Evolutionary conservation across 495 filamentous ascomycete species (phyloP), one percentile per base, ranked within the genome.

Genomic region (Coniosporium apollinis): DNA sequence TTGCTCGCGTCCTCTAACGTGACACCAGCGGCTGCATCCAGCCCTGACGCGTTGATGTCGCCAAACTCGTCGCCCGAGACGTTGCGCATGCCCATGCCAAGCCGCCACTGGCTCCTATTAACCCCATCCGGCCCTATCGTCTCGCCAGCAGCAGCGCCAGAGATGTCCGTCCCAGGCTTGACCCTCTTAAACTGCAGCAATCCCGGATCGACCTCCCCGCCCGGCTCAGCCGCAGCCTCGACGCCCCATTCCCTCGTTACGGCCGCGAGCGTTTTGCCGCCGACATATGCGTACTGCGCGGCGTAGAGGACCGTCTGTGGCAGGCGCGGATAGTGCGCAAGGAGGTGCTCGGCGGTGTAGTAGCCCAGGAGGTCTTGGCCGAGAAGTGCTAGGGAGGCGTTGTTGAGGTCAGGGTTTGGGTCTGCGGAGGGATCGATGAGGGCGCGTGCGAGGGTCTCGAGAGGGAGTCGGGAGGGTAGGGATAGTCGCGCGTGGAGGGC

Each of bases 401-500:
- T 92, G 58, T 87, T 89, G 65, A 83, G 84, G 40, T 58, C 57
- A 5, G 69, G 59, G 56, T 85, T 65, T 0, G 65, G 49, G 52
- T 96, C 85, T 14, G 87, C 84, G 13, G 85, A 79, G 20, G 67
- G 59, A 58, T 94, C 79, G 48, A 96, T 72, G 33, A 97, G 71
- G 32, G 81, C 70, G 25, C 89, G 74, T 37, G 82, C 84, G 34
- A 97, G 74, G 1, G 79, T 82, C 54, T 92, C 67, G 21, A 92
- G 59, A 5, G 89, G 91, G 44, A 94, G 66, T 55, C 74, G 76
- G 22, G 70, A 64, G 20, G 86, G 75, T 39, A 97, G 75, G 34
- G 72, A 72, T 31, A 97, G 76, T 49, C 89, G 85, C 50, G 85
- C 79, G 58, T 94, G 86, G 21, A 97, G 74, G 38, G 89, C 84